Conservation (phyloP, 2,329 filamentous ascomycete species). For the Parascedosporium putredinis region DNA sequence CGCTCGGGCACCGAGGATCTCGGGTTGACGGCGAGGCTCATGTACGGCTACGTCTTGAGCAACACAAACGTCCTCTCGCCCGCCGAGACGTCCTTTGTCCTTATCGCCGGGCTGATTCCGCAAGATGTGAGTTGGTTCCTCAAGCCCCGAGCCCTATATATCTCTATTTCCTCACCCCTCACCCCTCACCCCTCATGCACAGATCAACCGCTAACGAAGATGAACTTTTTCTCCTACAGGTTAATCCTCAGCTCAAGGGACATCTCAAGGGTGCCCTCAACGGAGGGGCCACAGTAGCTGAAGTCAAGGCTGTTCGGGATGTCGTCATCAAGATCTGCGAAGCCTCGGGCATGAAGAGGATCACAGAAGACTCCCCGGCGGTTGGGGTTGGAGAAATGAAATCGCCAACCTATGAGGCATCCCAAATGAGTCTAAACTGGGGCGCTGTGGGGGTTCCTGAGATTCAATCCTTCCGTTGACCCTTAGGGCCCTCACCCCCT, state of each 20-base stretch:
- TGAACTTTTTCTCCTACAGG: conserved; percentile 20
- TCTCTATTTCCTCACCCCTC: background rate
- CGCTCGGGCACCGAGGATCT: conserved; percentile 38
- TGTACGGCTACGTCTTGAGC: conserved; percentile 39
- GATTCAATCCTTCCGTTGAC: too few species aligned
- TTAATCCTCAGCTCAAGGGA: conserved; percentile 42
- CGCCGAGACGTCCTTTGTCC: conserved; percentile 38
- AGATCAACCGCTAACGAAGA: background rate
- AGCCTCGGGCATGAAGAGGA: conserved; percentile 33
- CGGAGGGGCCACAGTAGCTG: conserved; percentile 34
- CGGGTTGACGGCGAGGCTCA: conserved; percentile 33
- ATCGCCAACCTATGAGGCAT: conserved; percentile 29
- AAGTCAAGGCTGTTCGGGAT: conserved; percentile 37
- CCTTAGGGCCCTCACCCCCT: too few species aligned
- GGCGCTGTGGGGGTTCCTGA: too few species aligned
- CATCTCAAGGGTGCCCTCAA: conserved; percentile 40
- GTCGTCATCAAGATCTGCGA: conserved; percentile 35
- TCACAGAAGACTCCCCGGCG: conserved; percentile 22
- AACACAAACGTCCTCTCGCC: conserved; percentile 33
- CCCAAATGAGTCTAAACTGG: too few species aligned
- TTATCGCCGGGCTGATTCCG: conserved; percentile 39
- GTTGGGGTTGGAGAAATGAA: conserved; percentile 36
- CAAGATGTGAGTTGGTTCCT: conserved; percentile 35
- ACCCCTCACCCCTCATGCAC: background rate
- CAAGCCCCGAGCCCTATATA: too few species aligned